These are phyloP conservation scores for Kazachstania psychrophila DNA, from an alignment of 805 yeast species.

Conservation along the genomic window DNA sequence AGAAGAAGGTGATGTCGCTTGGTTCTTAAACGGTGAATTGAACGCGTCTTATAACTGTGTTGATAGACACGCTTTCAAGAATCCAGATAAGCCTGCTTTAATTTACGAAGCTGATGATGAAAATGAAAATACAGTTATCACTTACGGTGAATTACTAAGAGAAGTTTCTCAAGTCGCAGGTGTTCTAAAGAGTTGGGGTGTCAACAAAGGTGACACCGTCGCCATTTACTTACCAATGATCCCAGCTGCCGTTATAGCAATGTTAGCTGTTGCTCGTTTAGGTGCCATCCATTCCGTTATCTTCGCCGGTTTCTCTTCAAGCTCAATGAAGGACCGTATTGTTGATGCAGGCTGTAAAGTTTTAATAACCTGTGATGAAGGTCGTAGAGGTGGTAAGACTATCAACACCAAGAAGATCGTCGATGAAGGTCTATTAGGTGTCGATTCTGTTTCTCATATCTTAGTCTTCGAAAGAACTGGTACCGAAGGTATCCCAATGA, in stretches of 20 bases:
- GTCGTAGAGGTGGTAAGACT: conserved; percentile 90
- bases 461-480: conserved; percentile 88
- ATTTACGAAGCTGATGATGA: conserved; percentile 94
- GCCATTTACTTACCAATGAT: conserved; percentile 97
- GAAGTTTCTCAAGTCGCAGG: conserved; percentile 84
- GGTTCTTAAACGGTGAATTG: conserved; percentile 90
- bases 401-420: conserved; percentile 89
- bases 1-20: conserved; percentile 71
- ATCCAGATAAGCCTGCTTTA: conserved; percentile 76
- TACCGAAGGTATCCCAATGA: conserved; percentile 58
- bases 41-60: conserved; percentile 92
- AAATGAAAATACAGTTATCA: conserved; percentile 57
- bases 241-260: conserved; percentile 90
- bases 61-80: conserved; percentile 85
- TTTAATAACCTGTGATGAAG: conserved; percentile 91
- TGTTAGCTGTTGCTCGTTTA: conserved; percentile 83
- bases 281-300: conserved; percentile 96
- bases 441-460: conserved; percentile 67
- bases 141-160: conserved; percentile 78
- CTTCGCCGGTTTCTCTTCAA: conserved; percentile 93
- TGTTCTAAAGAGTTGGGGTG: conserved; percentile 75
- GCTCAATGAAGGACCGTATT: conserved; percentile 85
- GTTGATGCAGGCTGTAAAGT: conserved; percentile 77
- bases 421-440: conserved; percentile 80
- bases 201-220: conserved; percentile 88